Evolutionary conservation across 257 asterid species (phyloP), one percentile per base, ranked within the genome.

Genomic region (Jacaranda mimosifolia): DNA sequence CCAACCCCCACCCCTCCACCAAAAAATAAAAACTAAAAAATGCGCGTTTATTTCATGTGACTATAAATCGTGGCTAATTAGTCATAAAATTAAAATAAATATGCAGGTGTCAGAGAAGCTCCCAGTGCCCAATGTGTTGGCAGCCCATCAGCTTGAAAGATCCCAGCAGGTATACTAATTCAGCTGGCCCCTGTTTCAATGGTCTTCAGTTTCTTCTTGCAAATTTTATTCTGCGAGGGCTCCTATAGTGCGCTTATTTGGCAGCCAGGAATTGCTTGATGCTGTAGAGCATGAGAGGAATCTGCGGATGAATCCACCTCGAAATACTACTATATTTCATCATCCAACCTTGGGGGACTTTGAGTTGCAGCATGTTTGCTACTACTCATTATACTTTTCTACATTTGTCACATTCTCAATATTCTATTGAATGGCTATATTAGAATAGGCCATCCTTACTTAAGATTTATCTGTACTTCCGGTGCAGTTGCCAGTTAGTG

Each of bases 111-210:
- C 98, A 92, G 84, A 88, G 97, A 89, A 89, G 98, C 80, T 87
- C 97, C 68, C 92, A 94, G 75, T 94, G 97, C 85, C 98, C 98
- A 26, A 94, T 94, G 97, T 94, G 98, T 82, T 94, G 94, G 98
- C 98, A 90, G 71, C 13, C 87, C 51, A 86, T 94, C 80, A 87
- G 91, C 82, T 76, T 94, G 88, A 94, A 92, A 87, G 97, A 94
- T 77, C 93, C 97, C 43, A 84, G 85, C 92, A 83, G 97, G 98
- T 94, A 81, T 5, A 4, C 21, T 65, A 57, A 49, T 52, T 46
- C 39, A 38, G 56, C 9, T n/a, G 57, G 12, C 81, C 66, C 15
- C 42, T 66, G 3, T 10, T 68, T 69, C 26, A 62, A 5, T 18
- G 39, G 8, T 36, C 73, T 5, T 46, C n/a, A 9, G 5, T 66